Conservation (phyloP, 2,329 filamentous ascomycete species). For the Monilinia fructigena region DNA sequence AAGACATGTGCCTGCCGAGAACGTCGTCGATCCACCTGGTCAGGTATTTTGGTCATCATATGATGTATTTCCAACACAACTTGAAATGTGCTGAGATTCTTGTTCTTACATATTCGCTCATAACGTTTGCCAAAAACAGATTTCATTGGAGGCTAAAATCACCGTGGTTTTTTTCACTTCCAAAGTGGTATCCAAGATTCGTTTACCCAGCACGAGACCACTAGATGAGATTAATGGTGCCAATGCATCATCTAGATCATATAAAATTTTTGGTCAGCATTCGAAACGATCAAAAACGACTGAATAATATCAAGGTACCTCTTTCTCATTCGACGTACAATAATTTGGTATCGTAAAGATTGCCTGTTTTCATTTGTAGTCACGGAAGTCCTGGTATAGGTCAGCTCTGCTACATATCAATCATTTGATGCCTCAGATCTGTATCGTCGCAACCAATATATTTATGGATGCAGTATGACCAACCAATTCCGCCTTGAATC, state of each 20-base stretch:
- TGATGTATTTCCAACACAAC: conserved; percentile 32
- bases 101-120: conserved; percentile 23
- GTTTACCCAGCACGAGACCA: not conserved
- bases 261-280: too few species aligned
- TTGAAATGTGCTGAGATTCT: conserved; percentile 35
- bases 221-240: not conserved
- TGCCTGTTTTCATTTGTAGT: conserved; percentile 20
- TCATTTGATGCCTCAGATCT: not conserved
- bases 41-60: conserved; percentile 31
- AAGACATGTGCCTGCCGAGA: conserved; percentile 34
- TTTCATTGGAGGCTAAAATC: not conserved
- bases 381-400: not conserved
- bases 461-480: conserved; percentile 36
- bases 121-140: not conserved
- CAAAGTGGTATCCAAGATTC: not conserved
- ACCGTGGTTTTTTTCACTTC: not conserved
- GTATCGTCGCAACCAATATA: conserved; percentile 35
- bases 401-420: not conserved
- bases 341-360: not conserved
- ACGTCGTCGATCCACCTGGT: conserved; percentile 39
- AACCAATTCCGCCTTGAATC: conserved; percentile 35
- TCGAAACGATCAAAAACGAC: too few species aligned
- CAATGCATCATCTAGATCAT: not conserved
- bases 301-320: not conserved
- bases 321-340: too few species aligned